Evolutionary conservation across 139 green algal genomes (phyloP).

Genomic region (Microglena sp.): DNA sequence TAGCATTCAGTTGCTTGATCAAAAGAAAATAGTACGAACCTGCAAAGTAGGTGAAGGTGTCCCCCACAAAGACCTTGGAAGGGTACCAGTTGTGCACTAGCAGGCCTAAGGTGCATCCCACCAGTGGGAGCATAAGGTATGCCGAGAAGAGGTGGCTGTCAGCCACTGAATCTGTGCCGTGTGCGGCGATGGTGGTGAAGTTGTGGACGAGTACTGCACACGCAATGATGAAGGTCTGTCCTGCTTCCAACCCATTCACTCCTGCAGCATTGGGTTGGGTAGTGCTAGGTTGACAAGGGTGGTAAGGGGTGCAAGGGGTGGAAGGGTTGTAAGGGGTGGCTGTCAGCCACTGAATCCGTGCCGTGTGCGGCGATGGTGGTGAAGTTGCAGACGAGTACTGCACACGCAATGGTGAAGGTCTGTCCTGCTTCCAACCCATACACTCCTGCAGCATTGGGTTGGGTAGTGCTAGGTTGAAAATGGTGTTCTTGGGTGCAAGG

Average conservation of each 20-base stretch:
- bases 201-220: slow-evolving; percentile 80
- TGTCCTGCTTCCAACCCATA: slow-evolving; percentile 94
- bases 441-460: too few species aligned
- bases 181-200: slow-evolving; percentile 42
- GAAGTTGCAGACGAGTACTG: slow-evolving; percentile 79
- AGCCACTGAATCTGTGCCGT: slow-evolving; percentile 10
- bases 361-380: too few species aligned
- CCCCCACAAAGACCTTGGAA: slow-evolving; percentile 86
- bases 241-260: slow-evolving; percentile 94
- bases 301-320: too few species aligned
- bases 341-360: slow-evolving; percentile 41
- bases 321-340: too few species aligned
- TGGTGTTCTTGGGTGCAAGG: too few species aligned
- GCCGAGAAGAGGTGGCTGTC: slow-evolving; percentile 93
- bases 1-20: too few species aligned
- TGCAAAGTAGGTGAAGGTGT: slow-evolving; percentile 99
- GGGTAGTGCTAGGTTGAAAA: too few species aligned
- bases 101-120: slow-evolving; percentile 70
- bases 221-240: slow-evolving; percentile 86
- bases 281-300: too few species aligned
- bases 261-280: too few species aligned
- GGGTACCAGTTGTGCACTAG: slow-evolving; percentile 87
- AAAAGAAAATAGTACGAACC: too few species aligned
- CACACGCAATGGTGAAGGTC: slow-evolving; percentile 81
- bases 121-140: slow-evolving; percentile 85